phyloP scores from a whole-genome alignment of 306 rosid species.

The Prinsepia uniflora region DNA sequence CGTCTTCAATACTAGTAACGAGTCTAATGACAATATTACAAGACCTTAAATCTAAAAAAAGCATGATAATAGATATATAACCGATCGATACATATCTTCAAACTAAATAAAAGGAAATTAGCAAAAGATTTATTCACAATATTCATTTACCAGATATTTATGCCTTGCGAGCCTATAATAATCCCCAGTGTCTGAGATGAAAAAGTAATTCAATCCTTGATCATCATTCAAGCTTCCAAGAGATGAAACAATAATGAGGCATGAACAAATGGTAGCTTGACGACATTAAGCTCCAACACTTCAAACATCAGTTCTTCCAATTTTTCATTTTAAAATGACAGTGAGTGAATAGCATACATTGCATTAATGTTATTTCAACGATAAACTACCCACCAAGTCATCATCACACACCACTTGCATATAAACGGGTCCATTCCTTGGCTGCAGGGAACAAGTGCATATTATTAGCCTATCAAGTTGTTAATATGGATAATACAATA shows the following conservation, averaged over 20 bases:
- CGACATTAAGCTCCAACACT: conserved; percentile 38
- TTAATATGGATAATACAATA: neutral
- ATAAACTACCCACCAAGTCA: conserved; percentile 32
- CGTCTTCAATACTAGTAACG: too few species aligned
- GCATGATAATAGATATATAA: neutral
- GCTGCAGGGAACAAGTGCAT: conserved; percentile 42
- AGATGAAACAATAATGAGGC: conserved; percentile 35
- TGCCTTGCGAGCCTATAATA: neutral
- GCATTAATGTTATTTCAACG: conserved; percentile 44
- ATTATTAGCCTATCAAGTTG: neutral
- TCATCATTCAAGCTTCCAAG: conserved; percentile 37
- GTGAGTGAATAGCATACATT: conserved; percentile 46
- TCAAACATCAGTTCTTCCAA: conserved; percentile 45
- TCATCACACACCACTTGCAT: conserved; percentile 72
- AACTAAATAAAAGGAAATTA: neutral
- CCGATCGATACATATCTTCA: neutral
- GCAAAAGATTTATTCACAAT: neutral
- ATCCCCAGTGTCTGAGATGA: conserved; percentile 2
- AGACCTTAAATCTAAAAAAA: too few species aligned
- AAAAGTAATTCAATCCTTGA: conserved; percentile 19
- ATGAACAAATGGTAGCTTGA: conserved; percentile 29
- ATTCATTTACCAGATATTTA: neutral
- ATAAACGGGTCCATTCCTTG: conserved; percentile 85
- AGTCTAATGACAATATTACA: too few species aligned
- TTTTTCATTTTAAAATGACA: conserved; percentile 47